Percentiles rank a stretch among this genome's conserved stretches.
Evolutionary conservation across 2,329 filamentous ascomycete species (phyloP).

Genomic region (Cercospora sojina): DNA sequence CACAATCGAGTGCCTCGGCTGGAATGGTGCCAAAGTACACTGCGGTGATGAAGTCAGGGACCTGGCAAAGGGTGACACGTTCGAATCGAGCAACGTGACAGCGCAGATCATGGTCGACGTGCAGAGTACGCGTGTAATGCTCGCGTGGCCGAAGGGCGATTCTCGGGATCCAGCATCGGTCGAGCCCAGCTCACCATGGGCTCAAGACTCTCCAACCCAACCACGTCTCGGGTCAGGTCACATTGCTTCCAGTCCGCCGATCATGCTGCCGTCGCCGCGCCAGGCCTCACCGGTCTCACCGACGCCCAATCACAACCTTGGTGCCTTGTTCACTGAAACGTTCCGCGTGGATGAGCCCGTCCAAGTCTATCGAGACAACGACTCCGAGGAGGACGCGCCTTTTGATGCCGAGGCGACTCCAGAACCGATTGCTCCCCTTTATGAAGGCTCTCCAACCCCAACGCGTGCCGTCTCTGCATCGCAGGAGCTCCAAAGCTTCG

Average conservation of each 20-base stretch:
- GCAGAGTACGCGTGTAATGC: slow-evolving; percentile 82
- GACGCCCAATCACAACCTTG: slow-evolving; percentile 51
- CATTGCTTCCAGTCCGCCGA: slow-evolving; percentile 61
- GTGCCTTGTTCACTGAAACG: slow-evolving; percentile 46
- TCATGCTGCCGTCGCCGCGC: slow-evolving; percentile 61
- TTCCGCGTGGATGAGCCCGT: slow-evolving; percentile 50
- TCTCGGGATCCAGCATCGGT: slow-evolving; percentile 51
- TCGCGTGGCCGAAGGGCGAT: slow-evolving; percentile 74
- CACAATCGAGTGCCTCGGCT: slow-evolving; percentile 87
- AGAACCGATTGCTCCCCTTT: slow-evolving; percentile 18
- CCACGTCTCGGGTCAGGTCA: slow-evolving; percentile 44
- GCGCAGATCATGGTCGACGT: slow-evolving; percentile 94
- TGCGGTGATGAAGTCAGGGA: slow-evolving; percentile 87
- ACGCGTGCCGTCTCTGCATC: slow-evolving; percentile 20
- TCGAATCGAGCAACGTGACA: slow-evolving; percentile 82
- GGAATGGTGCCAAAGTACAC: slow-evolving; percentile 93
- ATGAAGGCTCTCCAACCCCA: slow-evolving; percentile 23
- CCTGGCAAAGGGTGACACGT: slow-evolving; percentile 81
- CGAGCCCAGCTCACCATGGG: slow-evolving; percentile 61
- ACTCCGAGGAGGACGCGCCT: slow-evolving; percentile 53
- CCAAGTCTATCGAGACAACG: slow-evolving; percentile 72
- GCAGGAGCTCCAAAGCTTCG: slow-evolving; percentile 20
- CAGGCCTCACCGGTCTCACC: slow-evolving; percentile 73
- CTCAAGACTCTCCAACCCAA: slow-evolving; percentile 62
- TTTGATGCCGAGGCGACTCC: slow-evolving; percentile 29